Evolutionary conservation across 345 rosid genomes (phyloP).

Genomic region (Diplotaxis tenuifolia): DNA sequence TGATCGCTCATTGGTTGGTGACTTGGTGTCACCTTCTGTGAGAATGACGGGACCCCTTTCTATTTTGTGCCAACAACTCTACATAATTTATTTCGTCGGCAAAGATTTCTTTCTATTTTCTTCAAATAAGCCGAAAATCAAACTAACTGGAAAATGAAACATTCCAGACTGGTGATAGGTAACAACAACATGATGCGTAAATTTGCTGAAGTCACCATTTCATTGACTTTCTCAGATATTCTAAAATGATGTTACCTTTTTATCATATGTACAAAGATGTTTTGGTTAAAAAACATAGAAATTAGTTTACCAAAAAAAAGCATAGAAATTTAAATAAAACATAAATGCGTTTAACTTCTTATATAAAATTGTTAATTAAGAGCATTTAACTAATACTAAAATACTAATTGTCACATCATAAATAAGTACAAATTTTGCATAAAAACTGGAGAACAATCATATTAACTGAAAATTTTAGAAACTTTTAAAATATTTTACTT

Average conservation of each 20-base stretch:
- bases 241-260: not conserved
- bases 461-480: not conserved
- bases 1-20: not conserved
- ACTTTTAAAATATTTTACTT: no score
- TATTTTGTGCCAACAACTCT: not conserved
- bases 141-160: not conserved
- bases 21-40: not conserved
- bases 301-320: not conserved
- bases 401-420: not conserved
- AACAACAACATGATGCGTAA: not conserved
- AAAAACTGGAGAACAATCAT: not conserved
- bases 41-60: not conserved
- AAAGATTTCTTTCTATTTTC: not conserved
- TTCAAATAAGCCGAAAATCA: not conserved
- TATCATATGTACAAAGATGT: not conserved
- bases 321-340: not conserved
- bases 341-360: not conserved
- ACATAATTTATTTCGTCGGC: slow-evolving; percentile 5
- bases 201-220: not conserved
- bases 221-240: not conserved
- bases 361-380: not conserved
- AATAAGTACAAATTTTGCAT: not conserved
- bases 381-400: not conserved
- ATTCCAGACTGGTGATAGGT: not conserved
- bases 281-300: not conserved